phyloP scores from a whole-genome alignment of 805 yeast species.

The Starmerella khaoyaiensis region DNA sequence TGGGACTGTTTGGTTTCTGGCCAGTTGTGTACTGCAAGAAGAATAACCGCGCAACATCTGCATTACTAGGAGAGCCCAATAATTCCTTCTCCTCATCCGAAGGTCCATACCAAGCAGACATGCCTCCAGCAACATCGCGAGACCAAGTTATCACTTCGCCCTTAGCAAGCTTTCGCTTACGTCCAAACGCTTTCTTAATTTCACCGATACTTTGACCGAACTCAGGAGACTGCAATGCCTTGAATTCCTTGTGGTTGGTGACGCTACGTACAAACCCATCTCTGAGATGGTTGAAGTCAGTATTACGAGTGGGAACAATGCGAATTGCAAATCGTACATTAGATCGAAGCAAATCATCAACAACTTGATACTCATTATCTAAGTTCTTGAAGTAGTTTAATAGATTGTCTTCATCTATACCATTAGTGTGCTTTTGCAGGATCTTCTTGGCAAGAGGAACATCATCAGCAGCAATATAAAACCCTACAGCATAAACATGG shows the following conservation, averaged over 20 bases:
- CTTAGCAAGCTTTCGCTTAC: conserved; percentile 62
- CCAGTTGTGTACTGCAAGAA: conserved; percentile 68
- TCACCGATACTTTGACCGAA: conserved; percentile 55
- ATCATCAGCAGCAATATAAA: conserved; percentile 60
- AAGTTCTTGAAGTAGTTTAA: conserved; percentile 32
- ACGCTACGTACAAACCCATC: conserved; percentile 82
- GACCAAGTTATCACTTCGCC: conserved; percentile 55
- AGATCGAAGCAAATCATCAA: conserved; percentile 44
- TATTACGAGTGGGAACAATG: conserved; percentile 76
- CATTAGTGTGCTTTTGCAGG: conserved; percentile 11
- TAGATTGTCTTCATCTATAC: conserved; percentile 6
- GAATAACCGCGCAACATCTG: conserved; percentile 51
- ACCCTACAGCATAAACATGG: conserved; percentile 77
- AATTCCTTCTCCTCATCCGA: conserved; percentile 16
- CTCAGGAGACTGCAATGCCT: conserved; percentile 34
- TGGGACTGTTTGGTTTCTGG: conserved; percentile 47
- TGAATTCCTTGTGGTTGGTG: conserved; percentile 50
- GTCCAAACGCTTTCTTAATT: conserved; percentile 46
- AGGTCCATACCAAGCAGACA: conserved; percentile 33
- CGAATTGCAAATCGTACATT: conserved; percentile 56
- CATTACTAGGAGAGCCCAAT: conserved; percentile 51
- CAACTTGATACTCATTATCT: conserved; percentile 38
- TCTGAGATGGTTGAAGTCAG: conserved; percentile 77
- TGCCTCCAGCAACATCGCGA: conserved; percentile 35
- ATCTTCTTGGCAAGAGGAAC: conserved; percentile 17